Evolutionary conservation across 164 flowering plant species (phyloP), one percentile per base, ranked within the genome.

Genomic region (Annona squamosa): DNA sequence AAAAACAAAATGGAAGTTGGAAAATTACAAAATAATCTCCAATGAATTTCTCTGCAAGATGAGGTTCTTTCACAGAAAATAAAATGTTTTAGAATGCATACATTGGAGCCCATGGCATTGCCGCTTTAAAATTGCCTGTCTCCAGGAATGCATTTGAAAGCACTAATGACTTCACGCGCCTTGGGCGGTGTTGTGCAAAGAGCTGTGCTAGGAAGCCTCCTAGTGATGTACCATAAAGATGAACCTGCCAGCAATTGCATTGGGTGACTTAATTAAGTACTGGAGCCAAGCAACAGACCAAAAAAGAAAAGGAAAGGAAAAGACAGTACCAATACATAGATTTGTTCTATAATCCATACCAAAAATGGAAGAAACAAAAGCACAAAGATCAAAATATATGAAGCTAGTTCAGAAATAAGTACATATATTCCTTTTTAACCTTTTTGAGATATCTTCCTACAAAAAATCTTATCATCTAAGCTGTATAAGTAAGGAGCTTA

Each of bases 81-180:
- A 5, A 13, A 45, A 63, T 48, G 63, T 12, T 63, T 44, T 46
- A 63, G 75, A 71, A 41, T 66, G 82, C 94, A 76, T 92, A 93
- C 99, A 96, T 68, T 37, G 99, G 92, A 67, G 97, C 85, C 99
- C 99, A 96, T 66, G 97, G 99, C 98, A 93, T 95, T 68, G 97
- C 85, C 80, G 93, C 87, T 48, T 92, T 79, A 79, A 93, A 95
- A 72, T 78, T 87, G 57, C 75, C 81, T 57, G 97, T 93, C 46
- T 93, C 99, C 86, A 96, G 70, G 80, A 87, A 96, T 65, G 99
- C 79, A 82, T 96, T 95, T 75, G 99, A 96, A 47, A 96, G 89
- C 48, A 93, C 75, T 81, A 96, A 82, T 41, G 99, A 96, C 76
- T 81, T 83, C 70, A 96, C 99, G 68, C 98, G 88, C 72, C 99